A percentile compares a stretch with the other conserved stretches of the same genome.
Evolutionary conservation across 306 rosid genomes (phyloP).

Genomic region (Styphnolobium japonicum): DNA sequence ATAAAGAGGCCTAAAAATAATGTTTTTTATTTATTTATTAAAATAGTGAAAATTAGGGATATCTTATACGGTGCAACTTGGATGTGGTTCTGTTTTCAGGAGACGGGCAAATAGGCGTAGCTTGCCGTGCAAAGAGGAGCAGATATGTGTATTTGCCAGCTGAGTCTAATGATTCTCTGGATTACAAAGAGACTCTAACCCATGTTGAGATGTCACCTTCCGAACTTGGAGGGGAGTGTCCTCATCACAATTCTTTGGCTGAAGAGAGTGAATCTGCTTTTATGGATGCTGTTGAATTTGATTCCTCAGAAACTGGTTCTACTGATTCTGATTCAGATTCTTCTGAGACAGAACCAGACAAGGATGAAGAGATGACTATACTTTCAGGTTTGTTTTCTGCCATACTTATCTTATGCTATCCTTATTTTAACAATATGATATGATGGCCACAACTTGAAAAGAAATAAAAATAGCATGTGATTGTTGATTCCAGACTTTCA

Average conservation of each 20-base stretch:
- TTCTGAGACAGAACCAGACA: slow-evolving; percentile 73
- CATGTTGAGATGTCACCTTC: slow-evolving; percentile 55
- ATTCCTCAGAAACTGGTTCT: slow-evolving; percentile 69
- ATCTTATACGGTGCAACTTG: slow-evolving; percentile 33
- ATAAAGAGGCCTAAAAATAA: slow-evolving; percentile 19
- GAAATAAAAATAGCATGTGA: neutral
- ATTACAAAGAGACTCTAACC: slow-evolving; percentile 52
- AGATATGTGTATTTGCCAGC: slow-evolving; percentile 55
- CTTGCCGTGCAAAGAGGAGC: slow-evolving; percentile 71
- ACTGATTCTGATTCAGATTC: slow-evolving; percentile 61
- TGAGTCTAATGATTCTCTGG: slow-evolving; percentile 80
- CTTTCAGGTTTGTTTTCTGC: slow-evolving; percentile 64
- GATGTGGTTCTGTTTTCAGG: slow-evolving; percentile 56
- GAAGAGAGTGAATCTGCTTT: slow-evolving; percentile 76
- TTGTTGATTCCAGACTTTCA: neutral
- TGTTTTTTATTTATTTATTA: slow-evolving; percentile 17
- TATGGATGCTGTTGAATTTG: slow-evolving; percentile 55
- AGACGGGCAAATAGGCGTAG: slow-evolving; percentile 46
- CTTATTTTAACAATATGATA: neutral
- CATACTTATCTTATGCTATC: slow-evolving; percentile 5
- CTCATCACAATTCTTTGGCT: slow-evolving; percentile 48
- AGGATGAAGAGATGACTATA: slow-evolving; percentile 61
- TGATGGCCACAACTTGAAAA: neutral
- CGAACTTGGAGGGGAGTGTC: slow-evolving; percentile 44
- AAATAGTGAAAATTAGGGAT: slow-evolving; percentile 29